Conservation (phyloP, 192 early-diverging fungal species). For the Thoreauomyces humboldtii region DNA sequence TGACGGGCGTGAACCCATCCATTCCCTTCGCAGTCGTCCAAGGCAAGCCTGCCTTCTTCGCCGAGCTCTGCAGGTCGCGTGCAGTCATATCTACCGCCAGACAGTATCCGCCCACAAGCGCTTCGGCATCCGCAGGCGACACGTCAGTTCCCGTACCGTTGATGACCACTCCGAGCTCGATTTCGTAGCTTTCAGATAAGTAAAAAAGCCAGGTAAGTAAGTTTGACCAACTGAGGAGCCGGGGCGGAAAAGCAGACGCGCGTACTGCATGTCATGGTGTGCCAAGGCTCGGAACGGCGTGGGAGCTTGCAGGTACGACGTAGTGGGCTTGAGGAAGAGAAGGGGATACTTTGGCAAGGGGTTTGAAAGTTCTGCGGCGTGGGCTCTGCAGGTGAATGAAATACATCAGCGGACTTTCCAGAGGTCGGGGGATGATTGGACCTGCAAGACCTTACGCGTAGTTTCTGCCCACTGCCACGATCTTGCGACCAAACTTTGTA, state of each 20-base stretch:
- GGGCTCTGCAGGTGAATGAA: conserved; percentile 23
- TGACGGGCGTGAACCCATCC: conserved; percentile 92
- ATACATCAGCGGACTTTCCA: background rate
- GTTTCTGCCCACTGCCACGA: conserved; percentile 92
- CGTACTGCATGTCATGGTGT: conserved; percentile 65
- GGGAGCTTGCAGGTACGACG: conserved; percentile 61
- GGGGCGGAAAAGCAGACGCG: no score
- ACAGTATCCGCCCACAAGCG: conserved; percentile 65
- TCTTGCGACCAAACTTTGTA: conserved; percentile 67
- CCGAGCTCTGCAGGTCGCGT: conserved; percentile 80
- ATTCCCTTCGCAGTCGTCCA: conserved; percentile 94
- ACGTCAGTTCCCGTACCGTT: conserved; percentile 77
- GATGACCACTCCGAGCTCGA: conserved; percentile 93
- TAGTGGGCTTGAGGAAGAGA: conserved; percentile 92
- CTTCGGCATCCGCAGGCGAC: conserved; percentile 52
- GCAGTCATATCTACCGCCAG: conserved; percentile 93
- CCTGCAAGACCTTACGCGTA: conserved; percentile 53
- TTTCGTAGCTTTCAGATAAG: no score
- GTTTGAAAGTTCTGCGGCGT: conserved; percentile 92
- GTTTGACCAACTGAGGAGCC: background rate
- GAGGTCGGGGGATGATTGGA: background rate
- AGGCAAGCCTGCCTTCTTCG: conserved; percentile 80
- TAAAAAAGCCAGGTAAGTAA: no score
- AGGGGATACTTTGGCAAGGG: conserved; percentile 85
- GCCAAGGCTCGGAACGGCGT: background rate